Evolutionary conservation across 1,139 yeast genomes (phyloP), one percentile per base, ranked within the genome.

Genomic region (Zhuliangozyma blackwelliae): DNA sequence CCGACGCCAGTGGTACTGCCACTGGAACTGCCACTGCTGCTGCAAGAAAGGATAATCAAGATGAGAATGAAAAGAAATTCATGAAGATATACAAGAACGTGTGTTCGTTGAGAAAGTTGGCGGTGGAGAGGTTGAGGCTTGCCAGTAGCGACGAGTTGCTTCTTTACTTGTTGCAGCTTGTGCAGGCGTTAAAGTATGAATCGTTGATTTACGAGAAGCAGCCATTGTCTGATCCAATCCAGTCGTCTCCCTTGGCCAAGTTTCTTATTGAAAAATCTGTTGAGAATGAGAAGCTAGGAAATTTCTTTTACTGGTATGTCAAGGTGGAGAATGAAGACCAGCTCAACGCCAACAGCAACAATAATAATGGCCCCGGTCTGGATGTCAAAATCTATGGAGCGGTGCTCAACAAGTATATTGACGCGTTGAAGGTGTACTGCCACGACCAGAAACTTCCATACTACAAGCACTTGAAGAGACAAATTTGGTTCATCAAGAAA

Each of bases 291-390:
- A 65, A 75, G 12, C 63, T 92, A 26, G 95, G 96, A 0, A 89
- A 83, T 52, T 88, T 76, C 54, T 80, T 92, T 44, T 90, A 88
- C 54, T 92, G 98, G 97, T 88, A 83, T 52, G 75, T 92, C 34
- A 83, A 82, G 47, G 96, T 94, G 1, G 97, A 90, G 52, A 77
- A 87, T 27, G 83, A 80, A 48, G 96, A 88, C 46, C 83, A 80
- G 48, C 46, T 69, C 12, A 61, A 56, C 31, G 39, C 51, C 3
- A 40, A 44, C 7, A 29, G 19, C 11, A 21, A 26, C 19, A 25
- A 20, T 27, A 23, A 23, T 23, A 9, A 9, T 3, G 5, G n/a
- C 9, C 40, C 43, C 23, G 16, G 16, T 16, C 16, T 16, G 16
- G 16, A 16, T 16, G 37, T 48, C 16, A 44, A 46, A 25, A 65